Evolutionary conservation across 305 asterid genomes (phyloP).

Genomic region (Fraxinus angustifolia): DNA sequence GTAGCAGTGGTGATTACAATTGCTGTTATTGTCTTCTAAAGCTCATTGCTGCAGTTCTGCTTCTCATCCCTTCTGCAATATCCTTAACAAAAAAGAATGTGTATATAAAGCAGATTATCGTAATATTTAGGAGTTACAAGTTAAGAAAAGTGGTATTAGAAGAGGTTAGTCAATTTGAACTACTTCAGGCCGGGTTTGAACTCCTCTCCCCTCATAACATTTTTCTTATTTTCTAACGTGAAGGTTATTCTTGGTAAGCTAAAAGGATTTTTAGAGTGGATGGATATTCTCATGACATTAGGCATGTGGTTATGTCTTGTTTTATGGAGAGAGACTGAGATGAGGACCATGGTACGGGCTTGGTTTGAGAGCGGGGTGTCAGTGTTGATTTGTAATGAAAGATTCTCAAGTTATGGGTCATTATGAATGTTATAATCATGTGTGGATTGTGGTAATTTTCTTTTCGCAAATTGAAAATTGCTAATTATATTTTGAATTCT

Average conservation of each 20-base stretch:
- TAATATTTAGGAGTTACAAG: not conserved
- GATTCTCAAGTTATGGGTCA: not conserved
- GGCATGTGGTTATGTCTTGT: not conserved
- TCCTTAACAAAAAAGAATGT: not conserved
- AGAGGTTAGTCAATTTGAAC: not conserved
- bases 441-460: not conserved
- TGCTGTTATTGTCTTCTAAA: constrained; percentile 27
- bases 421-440: not conserved
- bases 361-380: not conserved
- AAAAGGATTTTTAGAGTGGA: not conserved
- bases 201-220: not conserved
- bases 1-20: constrained; percentile 27
- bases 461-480: not conserved
- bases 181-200: not conserved
- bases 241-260: not conserved
- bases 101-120: not conserved
- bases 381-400: not conserved
- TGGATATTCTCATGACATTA: not conserved
- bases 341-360: not conserved
- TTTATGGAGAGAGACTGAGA: not conserved
- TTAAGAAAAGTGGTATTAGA: not conserved
- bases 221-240: not conserved
- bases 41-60: not conserved
- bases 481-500: not conserved
- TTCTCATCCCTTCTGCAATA: not conserved